Percentiles rank a stretch among this genome's conserved stretches.
Conservation (phyloP, 306 rosid species). For the Quercus alba region DNA sequence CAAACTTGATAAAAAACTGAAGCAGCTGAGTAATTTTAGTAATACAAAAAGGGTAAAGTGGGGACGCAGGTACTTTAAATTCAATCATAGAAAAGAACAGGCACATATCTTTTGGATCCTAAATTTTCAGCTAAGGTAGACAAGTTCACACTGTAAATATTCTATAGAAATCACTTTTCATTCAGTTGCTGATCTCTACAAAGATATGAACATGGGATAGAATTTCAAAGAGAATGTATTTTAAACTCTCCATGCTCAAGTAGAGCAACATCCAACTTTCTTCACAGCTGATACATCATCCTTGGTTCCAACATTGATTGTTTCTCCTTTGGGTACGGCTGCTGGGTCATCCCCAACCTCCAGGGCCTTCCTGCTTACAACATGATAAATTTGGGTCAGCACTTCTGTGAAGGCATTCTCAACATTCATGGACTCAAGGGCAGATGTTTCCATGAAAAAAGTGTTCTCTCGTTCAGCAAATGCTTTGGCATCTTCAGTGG, state of each 20-base stretch:
- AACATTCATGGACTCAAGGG: slow-evolving; percentile 72
- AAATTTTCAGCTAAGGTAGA: slow-evolving; percentile 23
- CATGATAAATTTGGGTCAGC: slow-evolving; percentile 55
- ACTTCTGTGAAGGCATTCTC: slow-evolving; percentile 75
- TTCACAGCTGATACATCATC: slow-evolving; percentile 79
- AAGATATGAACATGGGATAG: slow-evolving; percentile 31
- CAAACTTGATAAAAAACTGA: not conserved
- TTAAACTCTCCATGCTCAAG: slow-evolving; percentile 28
- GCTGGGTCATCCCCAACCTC: slow-evolving; percentile 77
- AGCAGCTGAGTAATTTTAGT: not conserved
- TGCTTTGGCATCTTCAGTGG: slow-evolving; percentile 53
- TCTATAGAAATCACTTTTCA: slow-evolving; percentile 27
- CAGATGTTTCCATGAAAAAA: slow-evolving; percentile 80
- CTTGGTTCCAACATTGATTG: slow-evolving; percentile 54
- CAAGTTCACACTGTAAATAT: slow-evolving; percentile 26
- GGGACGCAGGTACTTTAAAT: slow-evolving; percentile 12
- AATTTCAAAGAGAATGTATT: slow-evolving; percentile 1
- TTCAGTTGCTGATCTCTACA: slow-evolving; percentile 29
- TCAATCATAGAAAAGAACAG: slow-evolving; percentile 17
- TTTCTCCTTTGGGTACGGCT: slow-evolving; percentile 67
- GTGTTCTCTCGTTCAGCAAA: slow-evolving; percentile 63
- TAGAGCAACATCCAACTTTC: slow-evolving; percentile 61
- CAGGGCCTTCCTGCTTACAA: slow-evolving; percentile 69
- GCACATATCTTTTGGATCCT: slow-evolving; percentile 19
- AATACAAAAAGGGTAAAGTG: slow-evolving; percentile 7